These are phyloP conservation scores for Aspergillus heteromorphus DNA, from an alignment of 495 filamentous ascomycete species.

Conservation along the genomic window DNA sequence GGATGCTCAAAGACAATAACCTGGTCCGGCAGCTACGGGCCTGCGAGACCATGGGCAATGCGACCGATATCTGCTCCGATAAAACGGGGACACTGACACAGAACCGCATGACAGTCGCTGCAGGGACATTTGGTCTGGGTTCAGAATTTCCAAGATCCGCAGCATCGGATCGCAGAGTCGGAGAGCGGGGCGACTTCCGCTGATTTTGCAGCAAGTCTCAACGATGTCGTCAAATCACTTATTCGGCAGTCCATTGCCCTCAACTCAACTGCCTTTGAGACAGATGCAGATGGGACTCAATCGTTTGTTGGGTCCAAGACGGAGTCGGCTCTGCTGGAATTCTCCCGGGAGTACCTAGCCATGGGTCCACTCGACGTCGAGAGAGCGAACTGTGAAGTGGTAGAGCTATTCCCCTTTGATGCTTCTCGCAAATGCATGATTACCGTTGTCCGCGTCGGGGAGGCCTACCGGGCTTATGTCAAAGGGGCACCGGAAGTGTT, in stretches of 20 bases:
- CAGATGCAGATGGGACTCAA: slow-evolving; percentile 51
- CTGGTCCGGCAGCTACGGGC: slow-evolving; percentile 60
- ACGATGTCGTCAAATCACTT: slow-evolving; percentile 28
- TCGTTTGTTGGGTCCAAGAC: slow-evolving; percentile 75
- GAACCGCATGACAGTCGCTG: slow-evolving; percentile 71
- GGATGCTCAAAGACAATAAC: slow-evolving; percentile 57
- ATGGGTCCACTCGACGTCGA: slow-evolving; percentile 60
- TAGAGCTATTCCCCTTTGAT: slow-evolving; percentile 73
- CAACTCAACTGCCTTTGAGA: slow-evolving; percentile 76
- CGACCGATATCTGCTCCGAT: slow-evolving; percentile 88
- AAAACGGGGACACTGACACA: slow-evolving; percentile 78
- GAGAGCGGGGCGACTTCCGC: neutral
- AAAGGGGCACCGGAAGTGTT: slow-evolving; percentile 77
- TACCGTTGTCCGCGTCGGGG: slow-evolving; percentile 51
- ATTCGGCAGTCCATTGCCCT: slow-evolving; percentile 56
- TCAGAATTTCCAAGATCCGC: slow-evolving; percentile 11
- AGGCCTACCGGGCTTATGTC: slow-evolving; percentile 57
- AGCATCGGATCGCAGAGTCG: slow-evolving; percentile 7
- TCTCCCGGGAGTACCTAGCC: slow-evolving; percentile 61
- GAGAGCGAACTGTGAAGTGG: slow-evolving; percentile 53
- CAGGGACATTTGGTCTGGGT: slow-evolving; percentile 53
- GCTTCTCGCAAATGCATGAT: slow-evolving; percentile 76
- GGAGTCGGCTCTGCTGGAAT: slow-evolving; percentile 64
- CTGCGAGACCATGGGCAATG: slow-evolving; percentile 77
- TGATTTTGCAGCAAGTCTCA: neutral